Evolutionary conservation across 805 yeast species (phyloP).

Genomic region (Saturnispora gosingensis): DNA sequence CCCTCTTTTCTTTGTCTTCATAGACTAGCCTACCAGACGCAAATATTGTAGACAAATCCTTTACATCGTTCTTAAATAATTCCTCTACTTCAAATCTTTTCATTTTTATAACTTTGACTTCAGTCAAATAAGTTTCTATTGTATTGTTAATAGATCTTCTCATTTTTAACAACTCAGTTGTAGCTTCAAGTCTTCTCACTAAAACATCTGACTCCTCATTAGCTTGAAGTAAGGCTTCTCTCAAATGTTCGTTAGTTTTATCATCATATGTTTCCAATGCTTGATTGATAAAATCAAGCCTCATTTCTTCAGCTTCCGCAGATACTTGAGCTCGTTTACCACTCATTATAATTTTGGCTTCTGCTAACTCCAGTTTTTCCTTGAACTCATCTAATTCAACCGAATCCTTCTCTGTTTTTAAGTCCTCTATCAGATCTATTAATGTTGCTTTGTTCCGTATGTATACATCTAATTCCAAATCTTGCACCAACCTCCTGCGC

Average conservation of each 20-base stretch:
- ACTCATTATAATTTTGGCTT: neutral
- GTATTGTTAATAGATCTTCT: constrained; percentile 20
- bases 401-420: constrained; percentile 15
- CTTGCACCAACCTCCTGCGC: constrained; percentile 23
- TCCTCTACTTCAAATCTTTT: constrained; percentile 16
- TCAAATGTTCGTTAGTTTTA: constrained; percentile 13
- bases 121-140: constrained; percentile 18
- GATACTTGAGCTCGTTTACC: neutral
- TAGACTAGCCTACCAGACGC: constrained; percentile 18
- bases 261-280: constrained; percentile 16
- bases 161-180: constrained; percentile 18
- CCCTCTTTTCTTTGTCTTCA: constrained; percentile 12
- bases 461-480: constrained; percentile 23
- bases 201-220: constrained; percentile 17
- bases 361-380: constrained; percentile 11
- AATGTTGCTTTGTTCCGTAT: constrained; percentile 17
- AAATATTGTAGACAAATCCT: constrained; percentile 16
- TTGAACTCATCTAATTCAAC: constrained; percentile 13
- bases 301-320: constrained; percentile 11
- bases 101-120: constrained; percentile 17
- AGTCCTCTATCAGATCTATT: constrained; percentile 10
- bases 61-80: constrained; percentile 23
- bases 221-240: constrained; percentile 16
- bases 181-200: constrained; percentile 14
- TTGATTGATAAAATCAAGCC: constrained; percentile 13